Conservation (phyloP, 495 filamentous ascomycete species). For the Penicillium riverlandense region DNA sequence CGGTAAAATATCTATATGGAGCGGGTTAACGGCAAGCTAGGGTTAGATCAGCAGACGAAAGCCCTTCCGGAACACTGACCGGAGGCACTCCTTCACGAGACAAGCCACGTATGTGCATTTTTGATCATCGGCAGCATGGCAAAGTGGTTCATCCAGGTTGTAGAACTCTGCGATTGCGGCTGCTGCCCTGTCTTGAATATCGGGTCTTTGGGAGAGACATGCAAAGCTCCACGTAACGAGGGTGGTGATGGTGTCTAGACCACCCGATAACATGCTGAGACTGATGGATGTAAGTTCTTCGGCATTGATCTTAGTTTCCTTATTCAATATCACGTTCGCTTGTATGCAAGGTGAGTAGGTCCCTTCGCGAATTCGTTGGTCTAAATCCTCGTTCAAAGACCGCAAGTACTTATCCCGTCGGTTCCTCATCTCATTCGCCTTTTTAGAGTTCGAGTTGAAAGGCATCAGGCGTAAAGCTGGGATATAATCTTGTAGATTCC, state of each 20-base stretch:
- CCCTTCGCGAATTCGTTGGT: conserved; percentile 50
- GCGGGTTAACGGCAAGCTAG: too few relatives aligned
- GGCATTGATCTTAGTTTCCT: conserved; percentile 49
- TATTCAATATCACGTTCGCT: conserved; percentile 55
- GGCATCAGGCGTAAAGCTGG: conserved; percentile 53
- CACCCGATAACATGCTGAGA: conserved; percentile 55
- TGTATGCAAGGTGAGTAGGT: conserved; percentile 57
- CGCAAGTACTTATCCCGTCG: conserved; percentile 53
- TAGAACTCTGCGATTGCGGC: conserved; percentile 49
- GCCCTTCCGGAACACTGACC: too few relatives aligned
- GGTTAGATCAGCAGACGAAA: too few relatives aligned
- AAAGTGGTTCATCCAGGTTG: conserved; percentile 44
- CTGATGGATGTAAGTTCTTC: conserved; percentile 55
- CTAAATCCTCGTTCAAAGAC: conserved; percentile 43
- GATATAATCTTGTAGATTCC: conserved; percentile 59
- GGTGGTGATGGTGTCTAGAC: conserved; percentile 57
- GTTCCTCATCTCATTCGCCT: conserved; percentile 48
- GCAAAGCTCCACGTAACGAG: conserved; percentile 56
- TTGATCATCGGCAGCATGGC: conserved; percentile 52
- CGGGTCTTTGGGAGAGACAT: conserved; percentile 48
- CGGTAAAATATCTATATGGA: conserved; percentile 51
- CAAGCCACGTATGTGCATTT: conserved; percentile 54
- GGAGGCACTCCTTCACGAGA: conserved; percentile 51
- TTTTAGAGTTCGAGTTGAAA: conserved; percentile 40
- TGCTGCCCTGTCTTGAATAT: conserved; percentile 53